Evolutionary conservation across 345 rosid genomes (phyloP).

Genomic region (Bretschneidera sinensis): DNA sequence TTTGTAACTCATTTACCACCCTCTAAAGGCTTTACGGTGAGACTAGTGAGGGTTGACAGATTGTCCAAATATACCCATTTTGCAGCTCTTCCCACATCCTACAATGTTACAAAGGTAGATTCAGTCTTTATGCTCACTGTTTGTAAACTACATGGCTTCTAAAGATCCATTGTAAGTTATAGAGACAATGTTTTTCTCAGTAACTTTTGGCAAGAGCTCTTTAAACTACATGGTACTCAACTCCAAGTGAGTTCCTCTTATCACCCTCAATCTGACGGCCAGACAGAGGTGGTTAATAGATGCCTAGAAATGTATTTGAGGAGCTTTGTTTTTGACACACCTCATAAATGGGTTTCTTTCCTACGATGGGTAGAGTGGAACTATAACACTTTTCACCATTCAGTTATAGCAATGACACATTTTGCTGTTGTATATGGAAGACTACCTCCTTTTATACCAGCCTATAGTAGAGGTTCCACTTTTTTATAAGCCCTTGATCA

Average conservation of each 20-base stretch:
- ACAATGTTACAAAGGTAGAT: too few species aligned
- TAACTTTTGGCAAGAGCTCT: too few species aligned
- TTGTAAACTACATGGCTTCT: too few species aligned
- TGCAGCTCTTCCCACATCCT: too few species aligned
- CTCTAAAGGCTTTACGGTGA: too few species aligned
- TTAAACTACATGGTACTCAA: too few species aligned
- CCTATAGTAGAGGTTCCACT: background rate
- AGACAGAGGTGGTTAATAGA: background rate
- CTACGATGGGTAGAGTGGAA: background rate
- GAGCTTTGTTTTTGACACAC: background rate
- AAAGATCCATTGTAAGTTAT: too few species aligned
- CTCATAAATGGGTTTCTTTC: background rate
- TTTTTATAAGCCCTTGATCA: background rate
- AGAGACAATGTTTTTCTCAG: too few species aligned
- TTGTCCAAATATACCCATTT: too few species aligned
- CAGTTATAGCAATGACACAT: background rate
- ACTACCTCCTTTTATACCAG: background rate
- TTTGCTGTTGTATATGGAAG: background rate
- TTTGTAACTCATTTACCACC: too few species aligned
- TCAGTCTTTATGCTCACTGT: too few species aligned
- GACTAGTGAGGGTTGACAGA: too few species aligned
- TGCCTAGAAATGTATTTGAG: background rate
- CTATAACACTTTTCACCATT: conserved; percentile 1
- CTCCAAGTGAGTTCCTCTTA: background rate
- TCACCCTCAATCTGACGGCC: background rate